Evolutionary conservation across 1,139 yeast genomes (phyloP).

Genomic region (Geotrichum citri-aurantii): DNA sequence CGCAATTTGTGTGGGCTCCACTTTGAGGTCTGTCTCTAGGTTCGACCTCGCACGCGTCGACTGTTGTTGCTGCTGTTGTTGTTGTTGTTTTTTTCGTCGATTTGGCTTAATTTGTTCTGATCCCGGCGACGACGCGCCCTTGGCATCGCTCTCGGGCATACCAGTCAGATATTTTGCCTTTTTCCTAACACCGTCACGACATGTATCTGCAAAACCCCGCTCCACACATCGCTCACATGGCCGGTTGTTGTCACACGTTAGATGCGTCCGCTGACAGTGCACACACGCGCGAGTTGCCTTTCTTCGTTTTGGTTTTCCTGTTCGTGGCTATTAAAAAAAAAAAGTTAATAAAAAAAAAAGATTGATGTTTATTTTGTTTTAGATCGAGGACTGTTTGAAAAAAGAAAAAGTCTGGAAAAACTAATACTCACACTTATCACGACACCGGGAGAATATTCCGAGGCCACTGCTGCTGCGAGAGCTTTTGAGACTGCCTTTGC

Average conservation of each 20-base stretch:
- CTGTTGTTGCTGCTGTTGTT: not conserved
- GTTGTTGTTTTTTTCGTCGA: not conserved
- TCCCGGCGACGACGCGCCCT: not conserved
- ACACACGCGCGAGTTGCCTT: constrained; percentile 80
- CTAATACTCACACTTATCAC: constrained; percentile 10
- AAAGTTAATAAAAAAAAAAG: not conserved
- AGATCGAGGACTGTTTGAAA: not conserved
- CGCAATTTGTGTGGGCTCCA: not conserved
- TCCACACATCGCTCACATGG: constrained; percentile 80
- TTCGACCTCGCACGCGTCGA: not conserved
- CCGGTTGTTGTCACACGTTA: constrained; percentile 73
- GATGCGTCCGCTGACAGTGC: constrained; percentile 81
- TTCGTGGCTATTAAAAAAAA: constrained; percentile 24
- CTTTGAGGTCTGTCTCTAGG: not conserved
- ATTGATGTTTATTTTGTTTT: not conserved
- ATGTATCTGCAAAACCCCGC: constrained; percentile 62
- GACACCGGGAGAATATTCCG: constrained; percentile 6
- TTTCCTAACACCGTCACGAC: constrained; percentile 88
- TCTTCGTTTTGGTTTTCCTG: constrained; percentile 39
- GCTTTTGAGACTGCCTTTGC: constrained; percentile 1
- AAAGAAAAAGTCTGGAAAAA: not conserved
- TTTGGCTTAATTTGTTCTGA: not conserved
- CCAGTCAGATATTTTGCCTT: constrained; percentile 65
- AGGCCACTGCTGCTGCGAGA: not conserved
- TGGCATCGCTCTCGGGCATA: constrained; percentile 23